Evolutionary conservation across 2,329 filamentous ascomycete species (phyloP), one percentile per base, ranked within the genome.

Genomic region (Huntiella omanensis): DNA sequence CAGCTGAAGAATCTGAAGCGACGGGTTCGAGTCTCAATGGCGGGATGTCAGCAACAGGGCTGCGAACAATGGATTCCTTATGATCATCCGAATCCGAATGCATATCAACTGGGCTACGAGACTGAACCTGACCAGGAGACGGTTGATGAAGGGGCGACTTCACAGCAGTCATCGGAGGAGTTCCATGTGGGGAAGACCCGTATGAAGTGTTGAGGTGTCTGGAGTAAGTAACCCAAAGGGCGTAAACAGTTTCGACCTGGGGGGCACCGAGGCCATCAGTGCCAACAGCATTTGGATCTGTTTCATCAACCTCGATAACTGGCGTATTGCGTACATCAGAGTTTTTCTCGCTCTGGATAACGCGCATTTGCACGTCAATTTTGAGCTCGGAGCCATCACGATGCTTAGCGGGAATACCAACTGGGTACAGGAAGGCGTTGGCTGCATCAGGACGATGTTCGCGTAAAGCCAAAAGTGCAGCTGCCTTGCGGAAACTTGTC

Each of bases 191-290:
- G 47, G 62, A 62, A 19, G 19, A 32, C 45, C 69, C 67, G 50
- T 76, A 76, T 34, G 77, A 71, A 12, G 83, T 81, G 59, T 98
- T 91, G 10, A 96, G 69, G 56, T 95, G 85, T 51, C 87, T 74
- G 13, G 88, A 96, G 59, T 96, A 98, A 1, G 88, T 96, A 53
- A 98, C 81, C 91, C 91, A 98, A 28, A 98, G 65, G 8, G 91
- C 91, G 64, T 87, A 96, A 0, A 96, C 86, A 51, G 93, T 73
- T 59, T 95, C 86, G 12, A 78, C 74, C 51, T 71, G 67, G 3
- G 64, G 57, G 32, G 67, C 61, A 5, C 36, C 17, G 7, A 36
- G 12, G n/a, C 38, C 35, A 12, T 39, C 17, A 3, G 19, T 19
- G 15, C 39, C n/a, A 7, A 33, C 2, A 8, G 38, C 34, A 8